A percentile compares a stretch with the other conserved stretches of the same genome.
phyloP scores from a whole-genome alignment of 208 protist species.

The Wallacemonas rigidus region DNA sequence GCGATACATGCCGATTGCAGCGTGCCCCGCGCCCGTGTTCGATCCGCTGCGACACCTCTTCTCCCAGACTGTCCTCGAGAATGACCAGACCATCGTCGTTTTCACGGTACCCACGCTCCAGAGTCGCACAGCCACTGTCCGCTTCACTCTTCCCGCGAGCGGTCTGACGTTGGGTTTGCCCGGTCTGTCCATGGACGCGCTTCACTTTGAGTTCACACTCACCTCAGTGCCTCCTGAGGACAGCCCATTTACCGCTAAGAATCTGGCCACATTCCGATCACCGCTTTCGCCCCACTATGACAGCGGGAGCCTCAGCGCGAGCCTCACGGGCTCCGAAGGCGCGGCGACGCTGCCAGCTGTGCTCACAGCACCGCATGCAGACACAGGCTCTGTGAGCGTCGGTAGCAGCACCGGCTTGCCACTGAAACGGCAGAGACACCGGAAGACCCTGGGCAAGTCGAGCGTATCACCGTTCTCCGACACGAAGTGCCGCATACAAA shows the following conservation, averaged over 20 bases:
- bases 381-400: constrained; percentile 6
- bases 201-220: constrained; percentile 71
- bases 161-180: constrained; percentile 47
- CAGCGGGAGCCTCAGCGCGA: constrained; percentile 10
- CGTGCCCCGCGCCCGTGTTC: constrained; percentile 62
- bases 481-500: neutral
- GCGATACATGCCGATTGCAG: constrained; percentile 37
- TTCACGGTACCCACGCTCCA: constrained; percentile 30
- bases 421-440: neutral
- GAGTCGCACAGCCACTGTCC: constrained; percentile 36
- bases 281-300: neutral
- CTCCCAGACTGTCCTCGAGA: constrained; percentile 35
- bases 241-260: constrained; percentile 9
- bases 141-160: constrained; percentile 66
- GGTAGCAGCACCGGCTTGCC: constrained; percentile 4
- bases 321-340: constrained; percentile 4
- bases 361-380: neutral
- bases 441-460: neutral
- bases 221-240: neutral
- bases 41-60: constrained; percentile 53
- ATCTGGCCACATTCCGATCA: neutral
- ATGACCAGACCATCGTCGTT: constrained; percentile 49
- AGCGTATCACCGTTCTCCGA: neutral
- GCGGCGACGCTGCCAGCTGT: neutral
- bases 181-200: constrained; percentile 45